phyloP scores from a whole-genome alignment of 2,329 filamentous ascomycete species.

The Emmonsiellopsis sp. region DNA sequence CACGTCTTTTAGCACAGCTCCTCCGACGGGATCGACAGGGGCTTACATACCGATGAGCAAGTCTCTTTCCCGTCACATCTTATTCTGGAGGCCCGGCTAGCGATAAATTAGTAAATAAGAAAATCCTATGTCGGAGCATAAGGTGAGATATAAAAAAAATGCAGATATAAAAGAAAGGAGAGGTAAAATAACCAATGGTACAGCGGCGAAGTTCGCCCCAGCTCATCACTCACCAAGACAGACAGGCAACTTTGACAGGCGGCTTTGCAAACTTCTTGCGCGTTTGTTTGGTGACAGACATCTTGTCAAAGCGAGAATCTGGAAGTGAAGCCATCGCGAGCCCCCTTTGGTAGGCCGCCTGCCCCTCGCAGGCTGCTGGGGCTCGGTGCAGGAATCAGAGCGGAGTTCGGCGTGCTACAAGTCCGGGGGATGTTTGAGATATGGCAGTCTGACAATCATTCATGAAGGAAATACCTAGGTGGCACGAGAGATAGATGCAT shows the following conservation, averaged over 20 bases:
- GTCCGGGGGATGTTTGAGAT: no score
- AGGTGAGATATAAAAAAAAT: not conserved
- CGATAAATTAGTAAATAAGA: constrained; percentile 2
- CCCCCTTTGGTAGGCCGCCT: not conserved
- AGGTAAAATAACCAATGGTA: not conserved
- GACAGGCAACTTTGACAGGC: constrained; percentile 37
- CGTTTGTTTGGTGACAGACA: constrained; percentile 22
- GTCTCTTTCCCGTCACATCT: constrained; percentile 37
- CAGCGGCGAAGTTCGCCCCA: not conserved
- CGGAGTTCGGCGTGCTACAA: no score
- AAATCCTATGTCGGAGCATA: not conserved
- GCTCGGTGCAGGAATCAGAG: no score
- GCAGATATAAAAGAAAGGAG: constrained; percentile 4
- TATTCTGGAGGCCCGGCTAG: constrained; percentile 34
- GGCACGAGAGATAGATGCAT: no score
- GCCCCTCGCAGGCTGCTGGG: no score
- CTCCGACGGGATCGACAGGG: constrained; percentile 8
- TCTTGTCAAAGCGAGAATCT: constrained; percentile 6
- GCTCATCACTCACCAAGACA: constrained; percentile 29
- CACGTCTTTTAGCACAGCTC: not conserved
- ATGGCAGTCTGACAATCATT: no score
- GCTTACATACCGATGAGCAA: constrained; percentile 32
- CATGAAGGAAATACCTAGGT: no score
- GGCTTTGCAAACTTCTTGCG: constrained; percentile 38
- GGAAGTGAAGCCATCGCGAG: not conserved